Evolutionary conservation across 257 asterid genomes (phyloP), one percentile per base, ranked within the genome.

Genomic region (Gentiana macrophylla): DNA sequence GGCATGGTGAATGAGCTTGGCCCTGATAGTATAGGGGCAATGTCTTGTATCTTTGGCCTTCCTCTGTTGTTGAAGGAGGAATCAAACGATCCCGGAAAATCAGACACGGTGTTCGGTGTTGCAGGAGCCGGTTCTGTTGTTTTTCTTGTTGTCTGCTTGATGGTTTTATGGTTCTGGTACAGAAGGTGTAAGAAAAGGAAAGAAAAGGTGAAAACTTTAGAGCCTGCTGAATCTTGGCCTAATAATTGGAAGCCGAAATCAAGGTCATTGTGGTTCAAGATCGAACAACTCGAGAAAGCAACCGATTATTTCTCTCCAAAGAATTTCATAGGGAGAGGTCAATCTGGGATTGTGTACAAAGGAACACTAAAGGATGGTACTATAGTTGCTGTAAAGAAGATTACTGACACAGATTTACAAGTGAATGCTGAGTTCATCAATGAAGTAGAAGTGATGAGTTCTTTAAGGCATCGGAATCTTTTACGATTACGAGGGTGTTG

Each of bases 11-110:
- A 81, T 36, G 63, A 67, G 62, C 51, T 74, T 4, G 89, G 94
- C 52, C 86, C 89, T 13, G 62, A 53, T 4, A 79, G 84, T 53
- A n/a, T 3, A 4, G 83, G 94, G 1, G 68, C 79, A 6, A 65
- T 79, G 32, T 72, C 81, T 0, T 84, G 94, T 73, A 71, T 80
- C 48, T 72, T 84, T 35, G 86, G 86, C 0, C 62, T 84, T 59
- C 86, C 89, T 35, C 34, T 80, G 59, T 38, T 37, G 7, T 49
- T 36, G 12, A 50, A 54, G 41, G 38, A 54, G 7, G 59, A 44
- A 49, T 53, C 72, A 1, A 53, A 50, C 33, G 53, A 37, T 8
- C 33, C 36, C 2, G 32, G 46, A 2, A 59, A 65, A 53, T 57
- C 60, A 62, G 67, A 43, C 51, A 44, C 74, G 35, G 52, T 72